These are phyloP conservation scores for Monilinia polystroma DNA, from an alignment of 2,329 filamentous ascomycete genomes.

Conservation along the genomic window DNA sequence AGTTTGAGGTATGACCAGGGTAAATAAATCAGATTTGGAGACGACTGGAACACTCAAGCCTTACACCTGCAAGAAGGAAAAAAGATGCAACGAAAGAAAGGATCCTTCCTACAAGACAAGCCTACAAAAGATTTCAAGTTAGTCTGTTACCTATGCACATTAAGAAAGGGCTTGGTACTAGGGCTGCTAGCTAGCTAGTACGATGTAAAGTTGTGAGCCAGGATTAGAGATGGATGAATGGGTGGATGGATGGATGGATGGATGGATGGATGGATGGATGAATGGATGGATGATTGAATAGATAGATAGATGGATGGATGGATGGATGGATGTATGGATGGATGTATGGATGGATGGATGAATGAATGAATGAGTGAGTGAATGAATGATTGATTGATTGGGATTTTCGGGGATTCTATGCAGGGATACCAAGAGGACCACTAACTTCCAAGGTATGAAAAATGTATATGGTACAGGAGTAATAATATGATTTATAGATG, in stretches of 20 bases:
- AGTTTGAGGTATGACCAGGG: not conserved
- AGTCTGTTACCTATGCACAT: not conserved
- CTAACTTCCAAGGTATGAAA: not conserved
- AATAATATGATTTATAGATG: not conserved
- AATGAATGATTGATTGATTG: not conserved
- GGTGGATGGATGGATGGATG: no score
- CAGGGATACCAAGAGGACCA: slow-evolving; percentile 4
- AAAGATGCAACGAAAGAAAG: slow-evolving; percentile 4
- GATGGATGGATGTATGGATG: no score
- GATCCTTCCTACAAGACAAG: not conserved
- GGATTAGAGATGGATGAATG: not conserved
- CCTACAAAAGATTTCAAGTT: slow-evolving; percentile 8
- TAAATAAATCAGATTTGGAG: slow-evolving; percentile 1
- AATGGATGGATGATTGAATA: no score
- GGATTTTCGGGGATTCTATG: slow-evolving; percentile 7
- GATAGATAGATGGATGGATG: no score
- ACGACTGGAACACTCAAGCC: not conserved
- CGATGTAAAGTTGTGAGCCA: not conserved
- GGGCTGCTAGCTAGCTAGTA: not conserved
- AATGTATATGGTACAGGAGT: not conserved
- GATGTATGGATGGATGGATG: not conserved
- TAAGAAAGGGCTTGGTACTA: slow-evolving; percentile 5
- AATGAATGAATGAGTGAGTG: no score
- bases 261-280: no score
- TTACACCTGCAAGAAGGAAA: slow-evolving; percentile 9